phyloP scores from a whole-genome alignment of 2,329 filamentous ascomycete species.

The Exutisphaerella laricina region DNA sequence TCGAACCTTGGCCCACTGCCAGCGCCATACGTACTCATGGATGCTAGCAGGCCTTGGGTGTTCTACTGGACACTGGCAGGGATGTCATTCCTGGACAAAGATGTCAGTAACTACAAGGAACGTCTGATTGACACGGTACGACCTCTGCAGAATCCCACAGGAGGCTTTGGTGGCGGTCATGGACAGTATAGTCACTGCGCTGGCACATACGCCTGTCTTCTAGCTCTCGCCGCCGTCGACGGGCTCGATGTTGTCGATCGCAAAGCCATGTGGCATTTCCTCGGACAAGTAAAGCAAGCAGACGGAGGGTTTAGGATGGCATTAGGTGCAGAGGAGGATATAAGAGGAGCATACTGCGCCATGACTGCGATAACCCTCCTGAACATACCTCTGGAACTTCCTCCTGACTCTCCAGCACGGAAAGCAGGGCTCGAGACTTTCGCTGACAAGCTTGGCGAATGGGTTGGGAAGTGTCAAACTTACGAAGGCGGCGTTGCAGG shows the following conservation, averaged over 20 bases:
- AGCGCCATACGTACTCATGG: slow-evolving; percentile 63
- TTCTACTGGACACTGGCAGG: slow-evolving; percentile 86
- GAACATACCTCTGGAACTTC: slow-evolving; percentile 73
- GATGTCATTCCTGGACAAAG: slow-evolving; percentile 69
- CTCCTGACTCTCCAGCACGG: slow-evolving; percentile 63
- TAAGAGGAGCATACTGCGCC: slow-evolving; percentile 90
- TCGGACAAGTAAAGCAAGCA: slow-evolving; percentile 76
- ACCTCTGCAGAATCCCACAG: slow-evolving; percentile 73
- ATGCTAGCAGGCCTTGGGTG: slow-evolving; percentile 89
- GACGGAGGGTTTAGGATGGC: slow-evolving; percentile 88
- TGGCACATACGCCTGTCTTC: slow-evolving; percentile 75
- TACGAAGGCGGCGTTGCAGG: slow-evolving; percentile 91
- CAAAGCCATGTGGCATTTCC: slow-evolving; percentile 82
- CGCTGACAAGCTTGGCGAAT: slow-evolving; percentile 68
- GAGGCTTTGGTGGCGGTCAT: slow-evolving; percentile 91
- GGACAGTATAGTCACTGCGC: slow-evolving; percentile 86
- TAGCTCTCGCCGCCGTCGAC: slow-evolving; percentile 73
- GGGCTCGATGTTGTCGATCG: slow-evolving; percentile 73
- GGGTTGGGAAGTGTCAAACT: slow-evolving; percentile 82
- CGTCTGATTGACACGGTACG: slow-evolving; percentile 63
- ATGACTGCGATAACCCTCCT: slow-evolving; percentile 78
- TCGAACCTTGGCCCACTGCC: slow-evolving; percentile 57
- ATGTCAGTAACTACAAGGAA: slow-evolving; percentile 60
- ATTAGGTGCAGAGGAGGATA: slow-evolving; percentile 83
- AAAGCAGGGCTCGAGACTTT: slow-evolving; percentile 60